Conservation (phyloP, 257 asterid species). For the Nicotiana tabacum region DNA sequence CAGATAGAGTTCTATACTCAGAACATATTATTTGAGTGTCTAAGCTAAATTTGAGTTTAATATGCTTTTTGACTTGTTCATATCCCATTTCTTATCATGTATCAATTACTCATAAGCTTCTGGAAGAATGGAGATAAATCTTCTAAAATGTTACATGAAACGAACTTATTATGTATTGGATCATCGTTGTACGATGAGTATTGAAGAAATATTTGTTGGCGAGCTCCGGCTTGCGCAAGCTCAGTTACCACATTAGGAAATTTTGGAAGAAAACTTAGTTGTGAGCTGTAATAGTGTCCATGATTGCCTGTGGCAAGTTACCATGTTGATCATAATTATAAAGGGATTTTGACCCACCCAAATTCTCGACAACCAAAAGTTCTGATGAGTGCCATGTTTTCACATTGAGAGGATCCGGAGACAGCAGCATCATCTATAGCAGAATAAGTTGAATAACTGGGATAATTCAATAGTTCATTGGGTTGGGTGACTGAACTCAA, state of each 20-base stretch:
- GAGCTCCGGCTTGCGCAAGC: background rate
- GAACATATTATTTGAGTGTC: background rate
- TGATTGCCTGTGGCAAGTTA: background rate
- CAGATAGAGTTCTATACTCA: background rate
- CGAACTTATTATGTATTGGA: background rate
- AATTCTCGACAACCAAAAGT: background rate
- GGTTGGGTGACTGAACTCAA: background rate
- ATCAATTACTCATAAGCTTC: background rate
- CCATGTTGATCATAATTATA: background rate
- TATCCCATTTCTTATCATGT: background rate
- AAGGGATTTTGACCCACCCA: background rate
- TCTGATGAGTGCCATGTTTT: background rate
- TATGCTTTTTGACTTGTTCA: background rate
- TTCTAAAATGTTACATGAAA: background rate
- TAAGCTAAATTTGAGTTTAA: background rate
- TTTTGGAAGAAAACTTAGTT: background rate
- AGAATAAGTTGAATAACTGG: background rate
- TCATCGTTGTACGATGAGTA: background rate
- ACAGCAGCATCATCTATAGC: background rate
- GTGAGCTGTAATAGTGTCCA: background rate
- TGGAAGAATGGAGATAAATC: background rate
- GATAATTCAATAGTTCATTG: background rate
- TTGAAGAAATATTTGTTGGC: background rate
- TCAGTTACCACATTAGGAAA: background rate
- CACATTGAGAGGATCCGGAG: background rate